Percentiles rank a stretch among this genome's conserved stretches.
These are phyloP conservation scores for Tagetes patula DNA, from an alignment of 129 eudicot species.

Conservation along the genomic window DNA sequence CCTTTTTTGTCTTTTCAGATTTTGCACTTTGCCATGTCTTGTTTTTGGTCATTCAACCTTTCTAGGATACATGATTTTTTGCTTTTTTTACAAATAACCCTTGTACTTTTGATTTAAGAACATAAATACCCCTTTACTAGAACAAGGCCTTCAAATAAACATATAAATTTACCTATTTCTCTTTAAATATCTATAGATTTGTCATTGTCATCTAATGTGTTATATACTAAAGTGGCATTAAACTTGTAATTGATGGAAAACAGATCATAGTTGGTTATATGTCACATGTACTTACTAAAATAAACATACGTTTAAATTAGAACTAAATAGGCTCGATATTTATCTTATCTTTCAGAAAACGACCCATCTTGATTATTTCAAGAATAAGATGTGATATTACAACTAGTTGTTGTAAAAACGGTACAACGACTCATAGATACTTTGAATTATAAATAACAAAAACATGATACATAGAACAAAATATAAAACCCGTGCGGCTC, in stretches of 20 bases:
- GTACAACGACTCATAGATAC: neutral
- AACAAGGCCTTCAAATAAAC: constrained; percentile 8
- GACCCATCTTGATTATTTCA: constrained; percentile 29
- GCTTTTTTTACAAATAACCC: neutral
- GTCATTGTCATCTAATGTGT: constrained; percentile 17
- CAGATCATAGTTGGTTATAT: constrained; percentile 32
- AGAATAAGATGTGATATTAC: constrained; percentile 39
- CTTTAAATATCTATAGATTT: constrained; percentile 7
- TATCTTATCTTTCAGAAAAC: constrained; percentile 38
- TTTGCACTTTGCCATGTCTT: constrained; percentile 6
- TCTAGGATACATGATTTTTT: neutral
- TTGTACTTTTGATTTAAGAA: neutral
- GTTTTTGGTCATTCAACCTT: neutral
- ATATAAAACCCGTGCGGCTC: neutral
- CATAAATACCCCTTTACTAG: constrained; percentile 1
- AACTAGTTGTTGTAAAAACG: constrained; percentile 1
- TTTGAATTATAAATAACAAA: neutral
- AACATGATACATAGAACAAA: neutral
- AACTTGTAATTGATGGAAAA: constrained; percentile 33
- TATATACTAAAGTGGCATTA: constrained; percentile 10
- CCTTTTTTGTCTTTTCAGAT: constrained; percentile 2
- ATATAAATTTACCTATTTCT: constrained; percentile 1
- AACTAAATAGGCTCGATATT: constrained; percentile 26
- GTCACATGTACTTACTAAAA: constrained; percentile 37
- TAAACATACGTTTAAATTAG: constrained; percentile 25